Evolutionary conservation across 352 stramenopile species (phyloP), one percentile per base, ranked within the genome.

Genomic region (Phytophthora citrophthora): DNA sequence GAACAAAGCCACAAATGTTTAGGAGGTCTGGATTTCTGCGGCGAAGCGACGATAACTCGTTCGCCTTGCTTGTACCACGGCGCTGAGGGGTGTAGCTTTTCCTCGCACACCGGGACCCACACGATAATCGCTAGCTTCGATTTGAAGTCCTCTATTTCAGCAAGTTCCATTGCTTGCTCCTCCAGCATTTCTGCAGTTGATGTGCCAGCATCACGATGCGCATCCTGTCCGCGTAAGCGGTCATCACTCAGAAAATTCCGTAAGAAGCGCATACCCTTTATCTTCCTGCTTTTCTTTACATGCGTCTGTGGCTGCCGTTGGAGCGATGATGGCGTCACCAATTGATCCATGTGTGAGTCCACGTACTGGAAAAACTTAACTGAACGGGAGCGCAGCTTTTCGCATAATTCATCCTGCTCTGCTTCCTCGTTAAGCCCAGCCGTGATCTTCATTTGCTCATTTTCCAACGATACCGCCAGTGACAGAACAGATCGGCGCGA

Each of bases 61-160:
- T 80, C 62, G 26, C 64, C 59, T 57, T 77, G 44, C 61, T 68
- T 51, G 41, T 72, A 67, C 74, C 81, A 79, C 36, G 83, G 83
- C 31, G 75, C 60, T 27, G 48, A 54, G 16, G 65, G 54, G 41
- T 85, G 68, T 4, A 72, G 64, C 18, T 73, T 78, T 18, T 62
- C 63, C 13, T 78, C 50, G 5, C 58, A 77, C 16, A 92, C 78
- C 20, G 83, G 83, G 24, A 89, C 63, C 83, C 83, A 92, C 27
- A 63, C 54, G 18, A 90, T 81, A 15, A 89, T 65, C 16, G 65
- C 67, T 26, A 92, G 27, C 39, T 88, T 84, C 2, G 77, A 68
- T 56, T 79, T 71, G 54, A 92, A 89, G 52, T 90, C 81, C 27
- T 83, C 64, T 39, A 92, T 90, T 50, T 90, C 83, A 27, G 53